A percentile compares a stretch with the other conserved stretches of the same genome.
Evolutionary conservation across 192 early-diverging fungal genomes (phyloP).

Genomic region (Coemansia sp.): DNA sequence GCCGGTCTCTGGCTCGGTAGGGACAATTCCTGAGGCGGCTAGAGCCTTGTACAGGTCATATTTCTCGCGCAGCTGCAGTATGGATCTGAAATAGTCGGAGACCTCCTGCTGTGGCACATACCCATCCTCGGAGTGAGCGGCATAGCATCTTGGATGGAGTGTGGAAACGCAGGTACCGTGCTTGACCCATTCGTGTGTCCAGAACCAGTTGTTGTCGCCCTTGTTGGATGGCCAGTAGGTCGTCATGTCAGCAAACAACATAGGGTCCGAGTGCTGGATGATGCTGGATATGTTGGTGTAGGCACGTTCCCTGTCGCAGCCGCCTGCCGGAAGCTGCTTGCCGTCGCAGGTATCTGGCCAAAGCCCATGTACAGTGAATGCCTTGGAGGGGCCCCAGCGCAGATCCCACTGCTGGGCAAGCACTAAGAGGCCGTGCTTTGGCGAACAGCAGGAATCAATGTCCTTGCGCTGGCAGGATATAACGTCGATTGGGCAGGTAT

Average conservation of each 20-base stretch:
- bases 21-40: slow-evolving; percentile 39
- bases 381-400: slow-evolving; percentile 54
- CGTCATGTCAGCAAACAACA: slow-evolving; percentile 52
- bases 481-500: slow-evolving; percentile 42
- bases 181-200: slow-evolving; percentile 79
- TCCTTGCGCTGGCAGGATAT: slow-evolving; percentile 30
- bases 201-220: slow-evolving; percentile 74
- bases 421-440: slow-evolving; percentile 41
- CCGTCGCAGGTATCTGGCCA: slow-evolving; percentile 72
- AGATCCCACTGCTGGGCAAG: slow-evolving; percentile 57
- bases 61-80: slow-evolving; percentile 52
- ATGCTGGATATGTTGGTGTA: slow-evolving; percentile 58
- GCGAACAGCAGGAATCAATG: slow-evolving; percentile 50
- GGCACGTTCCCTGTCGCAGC: slow-evolving; percentile 64
- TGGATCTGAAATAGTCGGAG: slow-evolving; percentile 55
- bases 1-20: slow-evolving; percentile 33
- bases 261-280: slow-evolving; percentile 33
- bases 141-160: slow-evolving; percentile 59
- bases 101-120: slow-evolving; percentile 55
- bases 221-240: slow-evolving; percentile 67
- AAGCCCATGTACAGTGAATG: slow-evolving; percentile 73
- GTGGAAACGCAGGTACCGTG: slow-evolving; percentile 76
- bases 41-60: slow-evolving; percentile 59
- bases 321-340: slow-evolving; percentile 36
- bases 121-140: slow-evolving; percentile 31